Percentiles rank a stretch among this genome's conserved stretches.
These are phyloP conservation scores for Biscutella auriculata DNA, from an alignment of 441 rosid species.

Conservation along the genomic window DNA sequence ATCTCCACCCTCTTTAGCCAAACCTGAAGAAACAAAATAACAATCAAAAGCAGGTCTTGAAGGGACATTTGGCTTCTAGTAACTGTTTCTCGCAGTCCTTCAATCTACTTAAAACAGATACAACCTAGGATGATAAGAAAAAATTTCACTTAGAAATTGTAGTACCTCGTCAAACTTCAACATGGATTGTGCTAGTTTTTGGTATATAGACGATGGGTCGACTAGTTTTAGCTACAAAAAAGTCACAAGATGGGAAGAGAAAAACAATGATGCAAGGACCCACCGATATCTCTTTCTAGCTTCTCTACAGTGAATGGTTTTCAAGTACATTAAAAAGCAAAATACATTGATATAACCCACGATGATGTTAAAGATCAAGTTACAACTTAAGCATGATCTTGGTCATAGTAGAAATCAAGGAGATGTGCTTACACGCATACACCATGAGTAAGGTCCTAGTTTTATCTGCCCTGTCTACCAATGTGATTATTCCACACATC, in stretches of 20 bases:
- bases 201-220: slow-evolving; percentile 73
- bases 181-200: slow-evolving; percentile 77
- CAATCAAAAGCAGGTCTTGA: slow-evolving; percentile 4
- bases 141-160: not conserved
- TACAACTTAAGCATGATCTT: too few relatives aligned
- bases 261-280: not conserved
- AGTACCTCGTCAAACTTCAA: slow-evolving; percentile 75
- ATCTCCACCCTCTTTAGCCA: slow-evolving; percentile 60
- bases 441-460: slow-evolving; percentile 79
- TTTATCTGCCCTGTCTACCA: slow-evolving; percentile 80
- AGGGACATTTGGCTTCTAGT: slow-evolving; percentile 60
- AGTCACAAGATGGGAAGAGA: not conserved
- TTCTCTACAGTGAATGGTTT: slow-evolving; percentile 91
- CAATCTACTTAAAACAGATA: slow-evolving; percentile 50
- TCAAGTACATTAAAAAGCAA: too few relatives aligned
- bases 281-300: slow-evolving; percentile 84
- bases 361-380: too few relatives aligned
- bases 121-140: slow-evolving; percentile 37
- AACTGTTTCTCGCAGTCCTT: slow-evolving; percentile 76
- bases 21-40: slow-evolving; percentile 28
- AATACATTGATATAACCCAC: too few relatives aligned
- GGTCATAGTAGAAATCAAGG: too few relatives aligned
- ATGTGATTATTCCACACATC: slow-evolving; percentile 63
- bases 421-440: slow-evolving; percentile 54
- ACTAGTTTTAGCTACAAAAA: slow-evolving; percentile 61